Base-by-base conservation (phyloP, 192 early-diverging fungal species). In the Entomortierella lignicola region DNA sequence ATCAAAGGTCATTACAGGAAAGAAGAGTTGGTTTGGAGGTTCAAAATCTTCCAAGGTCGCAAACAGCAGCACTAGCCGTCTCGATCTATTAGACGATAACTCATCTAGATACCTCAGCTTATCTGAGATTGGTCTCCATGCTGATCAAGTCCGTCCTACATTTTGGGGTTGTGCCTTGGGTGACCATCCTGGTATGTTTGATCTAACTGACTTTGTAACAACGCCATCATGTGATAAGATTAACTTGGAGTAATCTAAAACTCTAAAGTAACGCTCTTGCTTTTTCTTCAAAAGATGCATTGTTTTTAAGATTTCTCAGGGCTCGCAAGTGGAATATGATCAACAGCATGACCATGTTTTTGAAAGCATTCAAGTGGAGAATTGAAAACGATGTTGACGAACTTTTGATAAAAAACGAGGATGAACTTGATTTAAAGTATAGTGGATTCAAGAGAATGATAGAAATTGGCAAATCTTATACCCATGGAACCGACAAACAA, bases 301-400 rank as follows among this genome's bases (percentile, higher is more conserved):
- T 47, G 4, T 15, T 47, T 2, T 15, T 47, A 4, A 5, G 96
- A 8, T 97, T 94, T 83, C 75, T 98, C 44, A 87, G 96, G 25
- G 96, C 96, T 29, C 89, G 96, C 63, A 97, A 97, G 72, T 98
- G 95, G 94, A 88, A 96, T 63, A 85, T 94, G 7, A 81, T 87
- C 41, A 91, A 90, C 37, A 93, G 94, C 0, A 75, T 92, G 23
- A 82, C 61, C 20, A 96, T 96, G 96, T 60, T 92, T 12, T 64
- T 91, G 23, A 80, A 86, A 31, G 86, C 89, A 15, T 75, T 97
- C 71, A 85, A 88, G 54, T 98, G 96, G 96, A 81, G 94, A 34
- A 55, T 90, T 15, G 88, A 89, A 55, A 83, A 83, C 59, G 88
- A 87, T 50, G 77, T 94, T 13, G 77, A 82, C 55, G 79, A 83